Conservation (phyloP, 129 eudicot genomes). For the Artemisia annua region DNA sequence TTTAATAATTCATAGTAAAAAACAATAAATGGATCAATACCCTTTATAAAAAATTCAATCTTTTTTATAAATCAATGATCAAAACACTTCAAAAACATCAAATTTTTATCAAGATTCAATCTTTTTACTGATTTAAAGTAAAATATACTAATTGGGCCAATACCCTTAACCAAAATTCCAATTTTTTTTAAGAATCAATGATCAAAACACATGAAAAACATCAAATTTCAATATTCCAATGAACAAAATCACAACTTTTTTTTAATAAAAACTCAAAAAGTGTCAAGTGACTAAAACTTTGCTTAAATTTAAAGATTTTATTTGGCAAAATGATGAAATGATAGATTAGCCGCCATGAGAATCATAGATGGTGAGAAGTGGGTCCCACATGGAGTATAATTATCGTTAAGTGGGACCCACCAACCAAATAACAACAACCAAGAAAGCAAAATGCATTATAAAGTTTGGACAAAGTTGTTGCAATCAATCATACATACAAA, state of each 20-base stretch:
- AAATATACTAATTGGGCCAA: no score
- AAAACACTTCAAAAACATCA: conserved; percentile 9
- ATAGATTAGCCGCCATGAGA: conserved; percentile 33
- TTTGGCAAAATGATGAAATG: conserved; percentile 2
- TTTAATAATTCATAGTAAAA: no score
- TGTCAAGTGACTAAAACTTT: not conserved
- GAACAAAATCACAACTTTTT: no score
- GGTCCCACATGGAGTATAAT: conserved; percentile 24
- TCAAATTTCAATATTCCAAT: not conserved
- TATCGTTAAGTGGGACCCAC: conserved; percentile 26
- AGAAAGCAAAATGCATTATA: conserved; percentile 22
- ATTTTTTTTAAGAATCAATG: not conserved
- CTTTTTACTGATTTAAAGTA: no score
- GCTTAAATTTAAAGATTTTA: no score
- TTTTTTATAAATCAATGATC: not conserved
- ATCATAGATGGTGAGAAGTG: conserved; percentile 7
- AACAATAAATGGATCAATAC: no score
- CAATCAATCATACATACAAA: conserved; percentile 6
- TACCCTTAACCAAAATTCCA: conserved; percentile 14
- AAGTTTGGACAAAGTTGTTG: conserved; percentile 20
- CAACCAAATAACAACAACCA: not conserved
- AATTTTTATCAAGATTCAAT: not conserved
- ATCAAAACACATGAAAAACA: conserved; percentile 1
- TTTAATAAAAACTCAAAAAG: conserved; percentile 19
- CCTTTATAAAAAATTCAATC: conserved; percentile 19